Evolutionary conservation across 352 stramenopile species (phyloP).

Genomic region (Phytophthora fragariaefolia): DNA sequence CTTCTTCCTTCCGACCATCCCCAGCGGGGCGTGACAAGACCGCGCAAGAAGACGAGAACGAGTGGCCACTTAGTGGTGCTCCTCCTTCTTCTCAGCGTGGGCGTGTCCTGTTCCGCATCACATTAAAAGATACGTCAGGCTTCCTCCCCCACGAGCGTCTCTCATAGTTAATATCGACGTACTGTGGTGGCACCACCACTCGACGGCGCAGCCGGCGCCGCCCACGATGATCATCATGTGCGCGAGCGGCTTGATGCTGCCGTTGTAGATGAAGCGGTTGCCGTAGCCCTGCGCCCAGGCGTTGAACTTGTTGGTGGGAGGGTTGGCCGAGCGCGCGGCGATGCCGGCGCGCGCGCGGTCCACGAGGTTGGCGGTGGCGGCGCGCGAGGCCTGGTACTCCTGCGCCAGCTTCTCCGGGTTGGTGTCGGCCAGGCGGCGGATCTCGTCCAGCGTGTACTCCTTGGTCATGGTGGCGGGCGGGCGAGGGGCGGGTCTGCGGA

Average conservation of each 20-base stretch:
- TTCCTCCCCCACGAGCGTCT: too few relatives aligned
- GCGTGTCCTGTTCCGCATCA: conserved; percentile 52
- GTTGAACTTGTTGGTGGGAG: conserved; percentile 65
- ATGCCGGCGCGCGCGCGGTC: conserved; percentile 68
- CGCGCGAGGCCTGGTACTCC: conserved; percentile 74
- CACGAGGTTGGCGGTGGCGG: conserved; percentile 70
- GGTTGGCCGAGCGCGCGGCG: conserved; percentile 58
- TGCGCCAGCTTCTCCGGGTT: conserved; percentile 75
- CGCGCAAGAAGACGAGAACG: conserved; percentile 12
- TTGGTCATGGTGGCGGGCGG: conserved; percentile 53
- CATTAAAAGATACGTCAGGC: background rate
- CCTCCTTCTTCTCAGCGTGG: conserved; percentile 55
- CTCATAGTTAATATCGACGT: conserved; percentile 34
- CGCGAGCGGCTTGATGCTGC: conserved; percentile 69
- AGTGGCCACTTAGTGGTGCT: conserved; percentile 62
- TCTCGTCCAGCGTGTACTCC: conserved; percentile 84
- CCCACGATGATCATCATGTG: conserved; percentile 84
- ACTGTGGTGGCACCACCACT: conserved; percentile 79
- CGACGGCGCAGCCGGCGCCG: conserved; percentile 54
- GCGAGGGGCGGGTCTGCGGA: conserved; percentile 15
- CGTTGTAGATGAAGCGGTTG: conserved; percentile 79
- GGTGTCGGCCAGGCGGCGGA: conserved; percentile 75
- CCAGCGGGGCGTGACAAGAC: conserved; percentile 11
- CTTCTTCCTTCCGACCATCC: background rate
- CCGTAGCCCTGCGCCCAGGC: conserved; percentile 78